Evolutionary conservation across 768 basidiomycete species (phyloP), one percentile per base, ranked within the genome.

Genomic region (Hericium coralloides): DNA sequence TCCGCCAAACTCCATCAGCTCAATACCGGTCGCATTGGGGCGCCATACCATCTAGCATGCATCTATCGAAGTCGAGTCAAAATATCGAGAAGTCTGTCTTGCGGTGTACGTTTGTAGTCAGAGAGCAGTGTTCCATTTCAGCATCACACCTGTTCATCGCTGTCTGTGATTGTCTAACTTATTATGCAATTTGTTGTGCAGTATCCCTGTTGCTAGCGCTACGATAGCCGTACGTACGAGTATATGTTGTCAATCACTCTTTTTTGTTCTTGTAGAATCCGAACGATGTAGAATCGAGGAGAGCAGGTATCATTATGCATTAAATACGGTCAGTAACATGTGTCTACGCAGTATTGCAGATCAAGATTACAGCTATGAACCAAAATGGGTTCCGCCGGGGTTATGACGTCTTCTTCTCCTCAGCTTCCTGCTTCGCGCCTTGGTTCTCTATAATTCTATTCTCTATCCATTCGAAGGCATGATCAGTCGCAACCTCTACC

Each of bases 1-100:
- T 60, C 94, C 94, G 3, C 92, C 94, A 0, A 92, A 86, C 63
- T 92, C 92, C 60, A 91, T 95, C 62, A 84, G 87, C 64, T 87
- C 87, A 39, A 88, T 92, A 69, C 85, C 87, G 17, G 74, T 87
- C 55, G 88, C 89, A 0, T 73, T 91, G 25, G 73, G 72, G 6
- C 64, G 73, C 14, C 59, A 57, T 23, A n/a, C 67, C 49, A 59
- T 70, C 12, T 72, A 61, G 67, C 48, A n/a, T 45, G 43, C 20
- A 18, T 20, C 18, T 2, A 45, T 45, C 9, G 43, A 45, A 45
- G 43, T 45, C 43, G 20, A 45, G 43, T 20, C n/a, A 20, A 45
- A 15, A 20, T 20, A 45, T 45, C n/a, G 20, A 20, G n/a, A 45
- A 45, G 43, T 45, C n/a, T 45, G 18, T n/a, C n/a, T 45, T 45